Evolutionary conservation across 208 protist species (phyloP), one percentile per base, ranked within the genome.

Genomic region (Trypanosoma brucei): DNA sequence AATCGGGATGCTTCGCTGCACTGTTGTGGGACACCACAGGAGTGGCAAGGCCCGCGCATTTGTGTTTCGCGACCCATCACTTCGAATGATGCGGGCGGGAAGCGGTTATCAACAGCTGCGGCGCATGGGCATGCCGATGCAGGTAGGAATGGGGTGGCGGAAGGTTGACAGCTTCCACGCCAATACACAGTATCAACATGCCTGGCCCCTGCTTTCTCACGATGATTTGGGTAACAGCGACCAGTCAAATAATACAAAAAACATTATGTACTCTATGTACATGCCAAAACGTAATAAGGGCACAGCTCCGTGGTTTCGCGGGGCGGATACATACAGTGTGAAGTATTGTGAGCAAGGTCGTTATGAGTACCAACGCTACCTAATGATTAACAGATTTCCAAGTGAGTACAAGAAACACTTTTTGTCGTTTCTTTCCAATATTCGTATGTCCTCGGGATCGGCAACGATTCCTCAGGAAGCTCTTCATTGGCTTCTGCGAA

Each of bases 251-350:
- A 82, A 92, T 48, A 95, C 90, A 38, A 84, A 86, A 42, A 92
- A 92, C 61, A 91, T 93, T 30, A 46, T 93, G 57, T 92, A 93
- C 75, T 92, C 85, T 51, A 93, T 92, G 84, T 93, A 93, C 71
- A 92, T 95, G 86, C 90, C 90, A 59, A 93, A 93, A 71, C 81
- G 85, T 35, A 93, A 93, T 76, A 95, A 95, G 58, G 90, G 90
- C 36, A 91, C 85, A 3, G 85, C 90, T 31, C 90, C 90, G 64
- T 95, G 90, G 90, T 95, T 92, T 72, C 86, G 90, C 33, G 90
- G 90, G 31, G 90, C 90, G 5, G 90, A 95, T 73, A 95, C 90
- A 38, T 95, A 95, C 68, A 92, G 85, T 53, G 85, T 93, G 37
- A 93, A 93, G 77, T 95, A 95, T 78, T 88, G 84, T 59, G 90